A percentile compares a stretch with the other conserved stretches of the same genome.
Conservation (phyloP, 2,329 filamentous ascomycete genomes). For the Trichoderma oligosporum region DNA sequence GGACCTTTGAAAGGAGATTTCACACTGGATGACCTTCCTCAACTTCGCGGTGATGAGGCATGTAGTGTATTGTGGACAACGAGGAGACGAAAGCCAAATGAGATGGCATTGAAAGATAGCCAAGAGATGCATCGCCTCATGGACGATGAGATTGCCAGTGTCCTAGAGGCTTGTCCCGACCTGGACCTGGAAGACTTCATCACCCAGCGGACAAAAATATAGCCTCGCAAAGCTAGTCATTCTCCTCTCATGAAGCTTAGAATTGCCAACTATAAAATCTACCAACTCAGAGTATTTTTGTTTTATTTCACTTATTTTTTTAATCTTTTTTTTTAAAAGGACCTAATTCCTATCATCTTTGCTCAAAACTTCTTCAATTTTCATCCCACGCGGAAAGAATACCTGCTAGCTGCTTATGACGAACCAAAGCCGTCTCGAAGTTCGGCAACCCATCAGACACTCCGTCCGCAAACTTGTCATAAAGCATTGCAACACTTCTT, state of each 20-base stretch:
- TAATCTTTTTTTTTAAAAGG: too few relatives aligned
- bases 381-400: slow-evolving; percentile 26
- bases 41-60: slow-evolving; percentile 11
- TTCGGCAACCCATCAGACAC: slow-evolving; percentile 28
- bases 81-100: neutral
- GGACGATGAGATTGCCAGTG: slow-evolving; percentile 17
- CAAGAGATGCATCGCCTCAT: neutral
- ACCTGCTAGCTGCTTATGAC: slow-evolving; percentile 46
- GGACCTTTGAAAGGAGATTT: slow-evolving; percentile 4
- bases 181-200: slow-evolving; percentile 17
- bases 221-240: too few relatives aligned
- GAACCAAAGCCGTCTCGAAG: slow-evolving; percentile 41
- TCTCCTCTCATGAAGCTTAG: too few relatives aligned
- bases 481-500: slow-evolving; percentile 51
- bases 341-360: neutral
- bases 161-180: slow-evolving; percentile 19
- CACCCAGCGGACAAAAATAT: neutral
- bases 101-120: neutral
- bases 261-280: too few relatives aligned
- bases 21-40: slow-evolving; percentile 15
- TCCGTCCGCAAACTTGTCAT: slow-evolving; percentile 50
- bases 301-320: too few relatives aligned
- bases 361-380: neutral
- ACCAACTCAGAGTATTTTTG: too few relatives aligned
- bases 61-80: slow-evolving; percentile 13